phyloP scores from a whole-genome alignment of 2,329 filamentous ascomycete species.

The Whalleya microplaca region DNA sequence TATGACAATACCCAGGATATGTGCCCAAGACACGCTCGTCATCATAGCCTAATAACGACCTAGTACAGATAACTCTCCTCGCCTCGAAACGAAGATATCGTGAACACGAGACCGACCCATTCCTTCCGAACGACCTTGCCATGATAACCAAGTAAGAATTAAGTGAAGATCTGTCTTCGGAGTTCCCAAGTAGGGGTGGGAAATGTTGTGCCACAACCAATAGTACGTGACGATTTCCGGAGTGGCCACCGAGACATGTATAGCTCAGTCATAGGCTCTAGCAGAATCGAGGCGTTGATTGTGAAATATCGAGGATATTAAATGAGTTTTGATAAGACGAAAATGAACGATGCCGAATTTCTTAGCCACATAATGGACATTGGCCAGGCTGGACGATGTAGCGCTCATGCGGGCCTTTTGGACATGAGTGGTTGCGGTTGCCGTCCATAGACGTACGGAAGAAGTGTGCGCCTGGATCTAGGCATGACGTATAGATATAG shows the following conservation, averaged over 20 bases:
- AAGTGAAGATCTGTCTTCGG: constrained; percentile 6
- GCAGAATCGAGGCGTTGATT: constrained; percentile 6
- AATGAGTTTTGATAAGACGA: constrained; percentile 3
- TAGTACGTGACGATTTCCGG: constrained; percentile 8
- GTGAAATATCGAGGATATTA: neutral
- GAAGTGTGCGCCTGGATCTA: constrained; percentile 71
- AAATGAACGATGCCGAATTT: constrained; percentile 1
- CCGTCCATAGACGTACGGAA: constrained; percentile 72
- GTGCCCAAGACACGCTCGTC: constrained; percentile 1
- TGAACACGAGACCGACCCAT: constrained; percentile 13
- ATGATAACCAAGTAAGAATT: constrained; percentile 16
- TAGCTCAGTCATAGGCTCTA: constrained; percentile 1
- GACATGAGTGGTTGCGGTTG: constrained; percentile 60
- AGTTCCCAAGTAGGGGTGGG: constrained; percentile 9
- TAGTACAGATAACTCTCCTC: constrained; percentile 8
- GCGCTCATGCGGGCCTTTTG: constrained; percentile 70
- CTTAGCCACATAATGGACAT: constrained; percentile 56
- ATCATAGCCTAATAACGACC: constrained; percentile 7
- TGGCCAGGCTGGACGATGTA: constrained; percentile 72
- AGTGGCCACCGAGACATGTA: constrained; percentile 10
- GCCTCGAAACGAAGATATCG: constrained; percentile 3
- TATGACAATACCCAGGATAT: constrained; percentile 3
- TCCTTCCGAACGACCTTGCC: constrained; percentile 27
- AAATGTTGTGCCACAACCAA: constrained; percentile 7
- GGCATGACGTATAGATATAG: constrained; percentile 74